Evolutionary conservation across 106 monocot species (phyloP).

Genomic region (Amphibolis antarctica): DNA sequence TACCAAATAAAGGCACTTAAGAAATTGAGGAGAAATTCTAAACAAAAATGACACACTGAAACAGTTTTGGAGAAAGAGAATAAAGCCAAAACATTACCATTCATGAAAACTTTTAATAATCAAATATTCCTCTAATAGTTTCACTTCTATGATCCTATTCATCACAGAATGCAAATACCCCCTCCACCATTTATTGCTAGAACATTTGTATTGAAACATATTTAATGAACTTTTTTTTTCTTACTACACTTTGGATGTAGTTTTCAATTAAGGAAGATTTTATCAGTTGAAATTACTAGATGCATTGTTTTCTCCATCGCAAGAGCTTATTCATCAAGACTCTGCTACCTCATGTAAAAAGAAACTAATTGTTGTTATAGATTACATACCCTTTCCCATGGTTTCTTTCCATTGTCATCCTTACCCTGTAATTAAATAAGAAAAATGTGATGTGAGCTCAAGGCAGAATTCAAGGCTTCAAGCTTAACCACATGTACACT

Average conservation of each 20-base stretch:
- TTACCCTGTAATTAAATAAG: background rate
- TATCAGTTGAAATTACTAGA: background rate
- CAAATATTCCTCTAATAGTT: too few relatives aligned
- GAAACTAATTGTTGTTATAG: background rate
- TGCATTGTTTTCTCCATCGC: too few relatives aligned
- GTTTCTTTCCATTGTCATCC: slow-evolving; percentile 4
- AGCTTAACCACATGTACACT: background rate
- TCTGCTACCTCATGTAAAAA: background rate
- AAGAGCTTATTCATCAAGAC: background rate
- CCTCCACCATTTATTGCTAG: too few relatives aligned
- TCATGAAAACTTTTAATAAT: too few relatives aligned
- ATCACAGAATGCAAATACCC: too few relatives aligned
- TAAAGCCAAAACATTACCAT: background rate
- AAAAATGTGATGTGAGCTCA: background rate
- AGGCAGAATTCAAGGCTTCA: background rate
- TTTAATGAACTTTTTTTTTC: background rate
- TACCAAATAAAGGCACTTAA: too few relatives aligned
- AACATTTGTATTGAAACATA: background rate
- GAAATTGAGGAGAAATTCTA: too few relatives aligned
- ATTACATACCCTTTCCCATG: slow-evolving; percentile 9
- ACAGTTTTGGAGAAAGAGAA: too few relatives aligned
- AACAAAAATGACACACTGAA: too few relatives aligned
- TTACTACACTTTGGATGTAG: too few relatives aligned
- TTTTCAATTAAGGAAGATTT: background rate
- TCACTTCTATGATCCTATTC: too few relatives aligned